phyloP scores from a whole-genome alignment of 2,329 filamentous ascomycete genomes.

The Penicillium glabrum region DNA sequence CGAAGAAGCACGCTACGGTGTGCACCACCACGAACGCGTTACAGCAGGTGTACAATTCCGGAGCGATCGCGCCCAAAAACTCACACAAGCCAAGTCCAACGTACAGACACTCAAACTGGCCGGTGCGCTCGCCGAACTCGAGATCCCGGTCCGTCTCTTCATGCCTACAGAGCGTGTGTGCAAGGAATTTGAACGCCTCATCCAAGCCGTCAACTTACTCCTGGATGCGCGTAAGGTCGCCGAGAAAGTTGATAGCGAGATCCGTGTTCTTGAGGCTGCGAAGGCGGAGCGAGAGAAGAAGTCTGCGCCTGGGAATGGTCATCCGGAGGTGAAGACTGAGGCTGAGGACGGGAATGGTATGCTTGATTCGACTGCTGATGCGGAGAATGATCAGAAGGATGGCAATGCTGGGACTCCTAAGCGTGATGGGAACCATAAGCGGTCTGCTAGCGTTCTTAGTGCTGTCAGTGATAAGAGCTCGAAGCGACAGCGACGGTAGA shows the following conservation, averaged over 20 bases:
- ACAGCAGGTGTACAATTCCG: conserved; percentile 87
- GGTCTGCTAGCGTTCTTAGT: conserved; percentile 81
- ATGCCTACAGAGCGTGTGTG: conserved; percentile 53
- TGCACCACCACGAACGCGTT: conserved; percentile 81
- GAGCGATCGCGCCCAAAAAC: conserved; percentile 56
- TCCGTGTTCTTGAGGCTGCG: conserved; percentile 46
- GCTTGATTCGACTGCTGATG: conserved; percentile 15
- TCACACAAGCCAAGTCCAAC: conserved; percentile 52
- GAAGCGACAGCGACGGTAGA: conserved; percentile 51
- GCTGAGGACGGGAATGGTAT: conserved; percentile 28
- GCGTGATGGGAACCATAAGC: conserved; percentile 57
- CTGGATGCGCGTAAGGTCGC: conserved; percentile 49
- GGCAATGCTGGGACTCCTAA: conserved; percentile 4
- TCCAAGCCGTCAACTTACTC: conserved; percentile 47
- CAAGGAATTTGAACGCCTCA: conserved; percentile 51
- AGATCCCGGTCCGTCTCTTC: conserved; percentile 46
- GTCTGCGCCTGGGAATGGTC: conserved; percentile 28
- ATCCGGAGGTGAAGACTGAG: conserved; percentile 36
- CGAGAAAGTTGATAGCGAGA: conserved; percentile 50
- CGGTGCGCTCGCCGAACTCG: conserved; percentile 48
- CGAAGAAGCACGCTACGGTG: conserved; percentile 78
- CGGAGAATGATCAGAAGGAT: conserved; percentile 4
- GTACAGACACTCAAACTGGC: conserved; percentile 51
- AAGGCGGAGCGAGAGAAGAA: conserved; percentile 41
- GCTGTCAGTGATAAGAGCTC: conserved; percentile 61